These are phyloP conservation scores for Canariomyces notabilis DNA, from an alignment of 2,329 filamentous ascomycete genomes.

Conservation along the genomic window DNA sequence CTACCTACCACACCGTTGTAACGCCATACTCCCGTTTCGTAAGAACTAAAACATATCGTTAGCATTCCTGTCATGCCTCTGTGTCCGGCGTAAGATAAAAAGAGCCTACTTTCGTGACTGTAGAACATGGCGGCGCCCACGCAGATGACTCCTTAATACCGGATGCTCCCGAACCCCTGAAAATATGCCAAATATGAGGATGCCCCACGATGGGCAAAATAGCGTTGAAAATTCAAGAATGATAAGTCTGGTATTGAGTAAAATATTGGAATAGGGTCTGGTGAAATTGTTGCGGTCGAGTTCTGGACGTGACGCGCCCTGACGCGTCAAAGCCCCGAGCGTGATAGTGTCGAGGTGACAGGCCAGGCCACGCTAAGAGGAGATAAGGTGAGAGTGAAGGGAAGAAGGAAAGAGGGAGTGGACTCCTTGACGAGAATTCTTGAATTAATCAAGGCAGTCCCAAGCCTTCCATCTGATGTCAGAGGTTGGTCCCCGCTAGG, in stretches of 20 bases:
- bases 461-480: too few relatives aligned
- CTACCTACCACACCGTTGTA: constrained; percentile 80
- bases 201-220: neutral
- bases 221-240: neutral
- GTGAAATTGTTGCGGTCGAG: neutral
- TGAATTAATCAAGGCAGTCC: too few relatives aligned
- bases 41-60: constrained; percentile 51
- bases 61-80: constrained; percentile 5
- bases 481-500: too few relatives aligned
- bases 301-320: neutral
- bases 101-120: constrained; percentile 76
- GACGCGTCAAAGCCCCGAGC: neutral
- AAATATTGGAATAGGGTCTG: neutral
- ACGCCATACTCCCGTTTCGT: constrained; percentile 85
- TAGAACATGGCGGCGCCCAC: constrained; percentile 74
- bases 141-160: neutral
- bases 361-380: neutral
- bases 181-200: neutral
- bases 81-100: constrained; percentile 21
- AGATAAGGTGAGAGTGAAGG: neutral
- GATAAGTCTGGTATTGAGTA: neutral
- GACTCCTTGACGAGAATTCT: neutral
- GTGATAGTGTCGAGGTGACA: neutral
- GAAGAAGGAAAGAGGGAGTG: neutral
- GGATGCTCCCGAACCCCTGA: neutral